A percentile compares a stretch with the other conserved stretches of the same genome.
Conservation (phyloP, 2,329 filamentous ascomycete genomes). For the Salinomyces thailandicus region DNA sequence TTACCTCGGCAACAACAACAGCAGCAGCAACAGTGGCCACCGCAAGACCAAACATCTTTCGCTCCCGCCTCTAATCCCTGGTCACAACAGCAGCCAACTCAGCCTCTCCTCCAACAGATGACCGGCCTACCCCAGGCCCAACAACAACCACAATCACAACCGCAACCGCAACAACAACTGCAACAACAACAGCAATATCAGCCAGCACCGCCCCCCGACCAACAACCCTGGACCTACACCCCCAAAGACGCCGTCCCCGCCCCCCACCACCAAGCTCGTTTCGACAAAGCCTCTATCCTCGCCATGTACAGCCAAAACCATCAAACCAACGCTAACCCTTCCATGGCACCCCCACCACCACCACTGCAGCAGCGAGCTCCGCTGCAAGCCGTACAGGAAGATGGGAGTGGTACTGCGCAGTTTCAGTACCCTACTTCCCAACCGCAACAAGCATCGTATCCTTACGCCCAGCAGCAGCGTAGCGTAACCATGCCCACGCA, state of each 20-base stretch:
- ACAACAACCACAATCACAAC: conserved; percentile 27
- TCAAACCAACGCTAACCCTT: conserved; percentile 38
- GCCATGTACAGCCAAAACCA: conserved; percentile 57
- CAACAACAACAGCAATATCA: conserved; percentile 28
- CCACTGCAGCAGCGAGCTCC: conserved; percentile 21
- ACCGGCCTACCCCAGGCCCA: conserved; percentile 14
- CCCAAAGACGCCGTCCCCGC: conserved; percentile 19
- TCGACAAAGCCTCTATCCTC: conserved; percentile 65
- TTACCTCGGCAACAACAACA: conserved; percentile 15
- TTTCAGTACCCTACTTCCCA: not conserved
- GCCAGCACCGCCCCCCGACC: conserved; percentile 27
- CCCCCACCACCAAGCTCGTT: conserved; percentile 35
- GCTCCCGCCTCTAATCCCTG: conserved; percentile 8
- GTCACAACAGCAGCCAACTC: conserved; percentile 11
- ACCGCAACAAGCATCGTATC: conserved; percentile 6
- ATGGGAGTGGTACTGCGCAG: not conserved
- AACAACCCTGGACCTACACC: conserved; percentile 24
- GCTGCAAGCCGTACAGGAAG: not conserved
- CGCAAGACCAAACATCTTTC: conserved; percentile 10
- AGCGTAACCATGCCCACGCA: conserved; percentile 27
- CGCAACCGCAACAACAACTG: conserved; percentile 26
- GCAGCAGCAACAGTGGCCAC: conserved; percentile 32
- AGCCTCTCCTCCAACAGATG: no score
- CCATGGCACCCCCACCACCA: conserved; percentile 27
- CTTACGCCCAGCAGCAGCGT: conserved; percentile 15